phyloP scores from a whole-genome alignment of 306 rosid genomes.

The Canavalia ensiformis region DNA sequence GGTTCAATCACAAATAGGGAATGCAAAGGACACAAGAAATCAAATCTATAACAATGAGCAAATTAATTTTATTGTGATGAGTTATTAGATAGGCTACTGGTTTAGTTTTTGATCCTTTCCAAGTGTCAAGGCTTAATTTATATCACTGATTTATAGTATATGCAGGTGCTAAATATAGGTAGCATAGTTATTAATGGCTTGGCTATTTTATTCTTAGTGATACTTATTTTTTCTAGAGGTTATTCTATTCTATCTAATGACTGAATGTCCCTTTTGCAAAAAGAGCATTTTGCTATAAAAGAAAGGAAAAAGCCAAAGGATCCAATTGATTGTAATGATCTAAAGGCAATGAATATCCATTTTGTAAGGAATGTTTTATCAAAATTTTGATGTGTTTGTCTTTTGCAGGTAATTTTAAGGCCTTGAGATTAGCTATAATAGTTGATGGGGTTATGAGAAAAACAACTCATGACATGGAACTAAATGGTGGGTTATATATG shows the following conservation, averaged over 20 bases:
- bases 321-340: constrained; percentile 82
- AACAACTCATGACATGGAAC: constrained; percentile 92
- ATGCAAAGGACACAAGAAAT: constrained; percentile 54
- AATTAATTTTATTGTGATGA: constrained; percentile 19
- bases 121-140: constrained; percentile 68
- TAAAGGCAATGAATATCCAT: constrained; percentile 68
- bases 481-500: constrained; percentile 74
- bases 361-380: neutral
- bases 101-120: no score
- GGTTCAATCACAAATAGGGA: constrained; percentile 81
- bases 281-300: constrained; percentile 87
- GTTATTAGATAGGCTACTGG: constrained; percentile 43
- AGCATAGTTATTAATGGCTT: no score
- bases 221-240: no score
- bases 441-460: constrained; percentile 97
- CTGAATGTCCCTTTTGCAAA: constrained; percentile 50
- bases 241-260: no score
- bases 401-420: constrained; percentile 88
- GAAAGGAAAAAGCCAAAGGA: constrained; percentile 74
- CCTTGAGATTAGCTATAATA: constrained; percentile 96
- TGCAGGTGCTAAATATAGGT: no score
- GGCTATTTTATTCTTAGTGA: no score
- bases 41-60: constrained; percentile 14
- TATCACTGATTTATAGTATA: no score
- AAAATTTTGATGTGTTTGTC: constrained; percentile 3